Base-by-base conservation (phyloP, 192 early-diverging fungal genomes). In the Irineochytrium annulatum region DNA sequence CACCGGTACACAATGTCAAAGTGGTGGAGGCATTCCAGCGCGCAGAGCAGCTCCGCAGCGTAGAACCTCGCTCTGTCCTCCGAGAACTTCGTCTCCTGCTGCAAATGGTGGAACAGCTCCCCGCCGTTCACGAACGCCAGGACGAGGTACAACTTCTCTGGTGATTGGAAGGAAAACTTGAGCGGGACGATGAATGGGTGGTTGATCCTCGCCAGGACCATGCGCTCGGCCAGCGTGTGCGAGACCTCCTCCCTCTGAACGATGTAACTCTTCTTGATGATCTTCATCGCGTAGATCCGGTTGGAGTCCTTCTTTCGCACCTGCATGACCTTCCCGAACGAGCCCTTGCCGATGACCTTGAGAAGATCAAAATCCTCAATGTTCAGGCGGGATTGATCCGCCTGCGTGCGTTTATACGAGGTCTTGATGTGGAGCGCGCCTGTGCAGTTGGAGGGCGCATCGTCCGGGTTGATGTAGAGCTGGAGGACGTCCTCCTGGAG, bases 191-290 rank as follows among this genome's bases (percentile, higher is more conserved):
- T 89, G 77, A 87, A 94, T 1, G 89, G 91, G 0, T 90, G 91
- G 17, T 77, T 67, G 11, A 87, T 78, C 52, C 94, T 63, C 33
- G 87, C 86, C 34, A 95, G 69, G 28, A 90, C 93, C 20, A 89
- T 86, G 55, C 89, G 77, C 74, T 95, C 93, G 3, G 91, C 90
- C 29, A 91, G 72, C 13, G 91, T 89, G 53, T 94, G 92, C 27
- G 84, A 88, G n/a, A 92, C 88, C 93, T 94, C 93, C 68, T 95
- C 94, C 74, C 94, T 95, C 61, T 87, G 83, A 61, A 93, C 91
- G 87, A 95, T 93, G 64, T 94, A 90, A 41, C 87, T 87, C 56
- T 93, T 95, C 69, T 90, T 90, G 60, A 95, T 69, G 3, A 93
- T 87, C 73, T 95, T 95, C 60, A 94, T 92, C 14, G 93, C 93